These are phyloP conservation scores for Ilex asprella DNA, from an alignment of 257 asterid genomes.

Conservation along the genomic window DNA sequence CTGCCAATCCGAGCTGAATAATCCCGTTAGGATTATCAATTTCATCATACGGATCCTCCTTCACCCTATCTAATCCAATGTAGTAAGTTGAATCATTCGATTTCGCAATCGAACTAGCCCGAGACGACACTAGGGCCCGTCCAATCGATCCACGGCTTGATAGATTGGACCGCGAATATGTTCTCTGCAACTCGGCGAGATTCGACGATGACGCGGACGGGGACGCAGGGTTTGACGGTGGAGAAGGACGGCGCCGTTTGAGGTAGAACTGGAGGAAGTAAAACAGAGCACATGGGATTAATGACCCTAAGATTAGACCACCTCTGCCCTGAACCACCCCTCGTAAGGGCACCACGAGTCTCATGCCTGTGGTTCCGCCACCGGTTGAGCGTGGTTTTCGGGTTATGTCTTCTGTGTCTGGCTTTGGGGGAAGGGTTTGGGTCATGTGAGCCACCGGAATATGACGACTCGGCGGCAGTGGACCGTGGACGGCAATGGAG, in stretches of 20 bases:
- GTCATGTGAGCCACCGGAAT: conserved; percentile 33
- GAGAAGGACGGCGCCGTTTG: conserved; percentile 65
- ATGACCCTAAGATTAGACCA: conserved; percentile 76
- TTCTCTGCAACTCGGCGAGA: conserved; percentile 48
- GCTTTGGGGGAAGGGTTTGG: conserved; percentile 16
- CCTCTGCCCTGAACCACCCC: conserved; percentile 95
- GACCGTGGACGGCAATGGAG: too few relatives aligned
- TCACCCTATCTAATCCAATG: conserved; percentile 71
- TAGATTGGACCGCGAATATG: conserved; percentile 67
- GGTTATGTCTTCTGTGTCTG: conserved; percentile 17
- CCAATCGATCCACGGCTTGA: conserved; percentile 53
- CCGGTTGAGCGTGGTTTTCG: conserved; percentile 6
- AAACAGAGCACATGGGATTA: conserved; percentile 85
- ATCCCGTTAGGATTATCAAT: conserved; percentile 54
- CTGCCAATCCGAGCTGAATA: conserved; percentile 83
- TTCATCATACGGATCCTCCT: conserved; percentile 54
- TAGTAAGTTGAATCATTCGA: conserved; percentile 78
- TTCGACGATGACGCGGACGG: conserved; percentile 44
- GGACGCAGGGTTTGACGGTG: conserved; percentile 37
- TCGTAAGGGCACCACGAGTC: conserved; percentile 84
- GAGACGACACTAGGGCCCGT: conserved; percentile 44
- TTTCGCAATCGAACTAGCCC: conserved; percentile 51
- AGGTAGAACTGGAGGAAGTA: conserved; percentile 81
- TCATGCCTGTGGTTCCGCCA: conserved; percentile 45
- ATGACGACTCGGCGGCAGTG: too few relatives aligned